phyloP scores from a whole-genome alignment of 495 filamentous ascomycete species.

The Neurospora pannonica region DNA sequence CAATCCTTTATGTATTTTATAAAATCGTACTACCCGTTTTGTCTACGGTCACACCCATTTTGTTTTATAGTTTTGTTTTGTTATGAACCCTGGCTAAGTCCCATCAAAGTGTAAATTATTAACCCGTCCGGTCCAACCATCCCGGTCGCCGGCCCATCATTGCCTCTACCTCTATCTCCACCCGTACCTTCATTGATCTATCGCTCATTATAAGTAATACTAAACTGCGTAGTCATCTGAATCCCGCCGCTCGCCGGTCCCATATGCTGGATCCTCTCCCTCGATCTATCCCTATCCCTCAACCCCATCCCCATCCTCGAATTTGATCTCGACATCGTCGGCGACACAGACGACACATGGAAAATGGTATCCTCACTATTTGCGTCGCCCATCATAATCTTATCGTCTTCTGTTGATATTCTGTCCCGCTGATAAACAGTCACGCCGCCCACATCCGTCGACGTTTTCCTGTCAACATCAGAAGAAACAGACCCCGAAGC shows the following conservation, averaged over 20 bases:
- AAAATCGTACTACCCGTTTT: too few species aligned
- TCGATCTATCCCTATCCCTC: not conserved
- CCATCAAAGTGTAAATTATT: not conserved
- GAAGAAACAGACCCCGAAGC: not conserved
- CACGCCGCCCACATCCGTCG: not conserved
- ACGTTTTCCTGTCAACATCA: not conserved
- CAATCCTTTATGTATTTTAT: too few species aligned
- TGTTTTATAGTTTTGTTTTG: too few species aligned
- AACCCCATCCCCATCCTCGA: not conserved
- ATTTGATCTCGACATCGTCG: not conserved
- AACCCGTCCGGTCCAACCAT: not conserved
- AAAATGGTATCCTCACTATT: constrained; percentile 37
- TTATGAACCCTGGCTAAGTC: not conserved
- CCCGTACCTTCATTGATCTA: not conserved
- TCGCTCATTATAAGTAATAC: constrained; percentile 2
- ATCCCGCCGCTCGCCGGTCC: not conserved
- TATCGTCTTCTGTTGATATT: not conserved
- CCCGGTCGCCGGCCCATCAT: not conserved
- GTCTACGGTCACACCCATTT: too few species aligned
- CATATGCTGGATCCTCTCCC: not conserved
- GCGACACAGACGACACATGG: constrained; percentile 11
- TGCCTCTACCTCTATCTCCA: not conserved
- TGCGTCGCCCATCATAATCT: constrained; percentile 15
- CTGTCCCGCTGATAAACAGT: not conserved
- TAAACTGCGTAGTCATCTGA: constrained; percentile 3